A percentile compares a stretch with the other conserved stretches of the same genome.
Conservation (phyloP, 2,329 filamentous ascomycete genomes). For the Fusarium sp. region DNA sequence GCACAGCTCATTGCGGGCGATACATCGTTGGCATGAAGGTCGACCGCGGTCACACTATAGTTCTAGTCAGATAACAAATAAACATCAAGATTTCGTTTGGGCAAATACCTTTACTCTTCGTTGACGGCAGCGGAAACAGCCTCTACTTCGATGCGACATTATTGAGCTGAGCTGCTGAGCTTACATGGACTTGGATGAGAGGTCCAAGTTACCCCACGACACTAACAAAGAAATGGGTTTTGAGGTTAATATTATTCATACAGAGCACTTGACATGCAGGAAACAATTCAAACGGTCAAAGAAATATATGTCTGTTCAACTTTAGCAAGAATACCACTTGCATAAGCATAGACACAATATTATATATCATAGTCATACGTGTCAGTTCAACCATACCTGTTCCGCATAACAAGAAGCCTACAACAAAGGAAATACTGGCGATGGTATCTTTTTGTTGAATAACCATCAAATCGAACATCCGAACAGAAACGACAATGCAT, state of each 20-base stretch:
- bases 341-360: too few species aligned
- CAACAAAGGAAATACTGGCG: neutral
- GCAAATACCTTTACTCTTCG: constrained; percentile 48
- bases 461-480: neutral
- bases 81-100: neutral
- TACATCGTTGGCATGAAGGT: constrained; percentile 55
- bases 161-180: neutral
- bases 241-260: neutral
- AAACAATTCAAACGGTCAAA: too few species aligned
- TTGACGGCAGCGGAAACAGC: constrained; percentile 53
- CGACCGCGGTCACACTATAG: constrained; percentile 52
- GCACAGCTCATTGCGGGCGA: constrained; percentile 55
- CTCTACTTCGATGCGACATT: constrained; percentile 50
- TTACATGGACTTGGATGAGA: constrained; percentile 8
- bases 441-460: neutral
- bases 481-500: neutral
- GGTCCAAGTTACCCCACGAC: constrained; percentile 25
- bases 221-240: neutral
- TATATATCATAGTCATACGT: too few species aligned
- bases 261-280: neutral
- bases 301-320: too few species aligned
- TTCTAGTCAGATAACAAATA: neutral
- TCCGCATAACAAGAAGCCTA: too few species aligned
- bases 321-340: too few species aligned
- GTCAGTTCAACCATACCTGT: too few species aligned